Percentiles rank a stretch among this genome's conserved stretches.
phyloP scores from a whole-genome alignment of 176 grass and related monocot species.

The Phoenix roebelenii region DNA sequence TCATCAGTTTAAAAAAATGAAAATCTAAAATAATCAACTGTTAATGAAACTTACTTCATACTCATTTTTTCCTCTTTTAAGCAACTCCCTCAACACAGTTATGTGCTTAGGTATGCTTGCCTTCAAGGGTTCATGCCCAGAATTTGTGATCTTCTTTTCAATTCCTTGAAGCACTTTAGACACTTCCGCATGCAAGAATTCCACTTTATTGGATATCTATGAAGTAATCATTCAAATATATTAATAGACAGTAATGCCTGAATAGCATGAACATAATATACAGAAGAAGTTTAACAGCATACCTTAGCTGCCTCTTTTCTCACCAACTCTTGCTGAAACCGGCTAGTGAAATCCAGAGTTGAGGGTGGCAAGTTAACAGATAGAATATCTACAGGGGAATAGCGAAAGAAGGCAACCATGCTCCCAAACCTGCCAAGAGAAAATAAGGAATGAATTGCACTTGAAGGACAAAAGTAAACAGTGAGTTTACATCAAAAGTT shows the following conservation, averaged over 20 bases:
- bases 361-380: constrained; percentile 68
- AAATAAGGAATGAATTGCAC: constrained; percentile 12
- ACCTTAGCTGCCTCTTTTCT: constrained; percentile 69
- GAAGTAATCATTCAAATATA: constrained; percentile 7
- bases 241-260: too few relatives aligned
- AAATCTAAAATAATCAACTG: constrained; percentile 6
- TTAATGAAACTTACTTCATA: constrained; percentile 48
- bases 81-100: constrained; percentile 52
- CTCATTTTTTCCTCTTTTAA: constrained; percentile 62
- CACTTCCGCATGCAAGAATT: constrained; percentile 62
- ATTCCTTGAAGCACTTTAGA: constrained; percentile 39
- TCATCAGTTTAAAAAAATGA: not conserved
- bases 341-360: constrained; percentile 51
- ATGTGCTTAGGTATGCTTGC: constrained; percentile 42
- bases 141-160: constrained; percentile 38
- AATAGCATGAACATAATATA: not conserved
- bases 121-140: constrained; percentile 39
- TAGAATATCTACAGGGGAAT: constrained; percentile 61
- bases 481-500: not conserved
- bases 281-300: constrained; percentile 30
- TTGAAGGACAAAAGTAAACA: not conserved
- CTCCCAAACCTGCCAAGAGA: constrained; percentile 61
- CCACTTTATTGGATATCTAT: constrained; percentile 52
- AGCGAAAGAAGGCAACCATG: constrained; percentile 81
- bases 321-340: constrained; percentile 56